Conservation (phyloP, 805 yeast genomes). For the Cyberlindnera samutprakarnensis region DNA sequence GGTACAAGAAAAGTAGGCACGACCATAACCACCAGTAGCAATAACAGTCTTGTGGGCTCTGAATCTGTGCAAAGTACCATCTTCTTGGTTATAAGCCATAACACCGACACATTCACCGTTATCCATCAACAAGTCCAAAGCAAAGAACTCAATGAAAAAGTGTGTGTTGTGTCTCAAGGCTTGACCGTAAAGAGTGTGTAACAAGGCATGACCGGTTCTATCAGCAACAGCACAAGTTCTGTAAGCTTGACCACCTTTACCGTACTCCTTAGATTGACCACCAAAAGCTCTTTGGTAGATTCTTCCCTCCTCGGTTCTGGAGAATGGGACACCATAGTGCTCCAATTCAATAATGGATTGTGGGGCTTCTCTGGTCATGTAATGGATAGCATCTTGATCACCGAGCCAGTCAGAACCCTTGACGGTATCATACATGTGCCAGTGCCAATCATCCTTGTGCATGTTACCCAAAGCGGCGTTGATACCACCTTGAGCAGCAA, state of each 20-base stretch:
- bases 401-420: constrained; percentile 99
- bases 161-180: constrained; percentile 95
- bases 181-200: constrained; percentile 95
- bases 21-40: constrained; percentile 98
- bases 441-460: constrained; percentile 98
- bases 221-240: constrained; percentile 99
- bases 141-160: constrained; percentile 95
- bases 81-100: constrained; percentile 97
- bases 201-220: constrained; percentile 96
- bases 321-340: constrained; percentile 97
- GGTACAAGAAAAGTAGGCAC: constrained; percentile 97
- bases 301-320: constrained; percentile 93
- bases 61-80: constrained; percentile 97
- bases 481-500: constrained; percentile 99
- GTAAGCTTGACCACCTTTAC: constrained; percentile 99
- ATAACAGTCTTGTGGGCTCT: constrained; percentile 93
- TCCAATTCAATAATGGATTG: constrained; percentile 92
- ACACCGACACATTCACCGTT: constrained; percentile 96
- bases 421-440: constrained; percentile 99
- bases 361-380: constrained; percentile 98
- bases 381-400: constrained; percentile 98
- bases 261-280: constrained; percentile 92
- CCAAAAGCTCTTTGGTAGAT: constrained; percentile 99
- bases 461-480: constrained; percentile 98
- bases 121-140: constrained; percentile 88